Conservation (phyloP, 2,329 filamentous ascomycete species). For the Colletotrichum tamarilloi region DNA sequence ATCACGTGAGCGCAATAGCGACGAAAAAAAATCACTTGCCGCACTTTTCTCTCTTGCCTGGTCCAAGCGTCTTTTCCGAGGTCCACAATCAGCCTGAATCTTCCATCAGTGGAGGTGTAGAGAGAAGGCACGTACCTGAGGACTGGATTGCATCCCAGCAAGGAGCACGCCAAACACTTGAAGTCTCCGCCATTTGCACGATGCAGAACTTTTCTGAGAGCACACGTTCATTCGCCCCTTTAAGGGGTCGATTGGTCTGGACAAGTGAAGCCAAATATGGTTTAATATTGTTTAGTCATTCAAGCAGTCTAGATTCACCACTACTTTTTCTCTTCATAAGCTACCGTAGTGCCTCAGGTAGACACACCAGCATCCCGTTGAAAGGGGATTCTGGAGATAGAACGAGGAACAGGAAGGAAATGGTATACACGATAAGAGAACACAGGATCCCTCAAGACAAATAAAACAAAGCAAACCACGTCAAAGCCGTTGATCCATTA, state of each 20-base stretch:
- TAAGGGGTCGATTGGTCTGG: neutral
- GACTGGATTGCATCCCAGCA: neutral
- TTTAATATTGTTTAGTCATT: neutral
- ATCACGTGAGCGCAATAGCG: constrained; percentile 19
- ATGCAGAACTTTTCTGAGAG: neutral
- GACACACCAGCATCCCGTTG: constrained; percentile 5
- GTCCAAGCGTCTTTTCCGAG: neutral
- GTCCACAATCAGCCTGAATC: neutral
- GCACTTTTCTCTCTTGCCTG: neutral
- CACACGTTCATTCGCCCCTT: neutral
- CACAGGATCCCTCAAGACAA: constrained; percentile 24
- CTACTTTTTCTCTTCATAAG: constrained; percentile 28
- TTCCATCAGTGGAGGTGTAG: neutral
- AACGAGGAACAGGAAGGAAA: constrained; percentile 25
- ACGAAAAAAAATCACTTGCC: neutral
- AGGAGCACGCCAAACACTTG: neutral
- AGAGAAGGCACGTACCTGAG: neutral
- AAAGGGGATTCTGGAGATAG: constrained; percentile 13
- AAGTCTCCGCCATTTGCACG: neutral
- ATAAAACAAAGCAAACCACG: constrained; percentile 22
- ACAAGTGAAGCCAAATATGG: neutral
- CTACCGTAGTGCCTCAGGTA: constrained; percentile 25
- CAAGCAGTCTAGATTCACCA: constrained; percentile 1
- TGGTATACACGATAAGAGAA: constrained; percentile 38
- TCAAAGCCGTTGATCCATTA: constrained; percentile 33